Evolutionary conservation across 768 basidiomycete species (phyloP).

Genomic region (Gautieria morchelliformis): DNA sequence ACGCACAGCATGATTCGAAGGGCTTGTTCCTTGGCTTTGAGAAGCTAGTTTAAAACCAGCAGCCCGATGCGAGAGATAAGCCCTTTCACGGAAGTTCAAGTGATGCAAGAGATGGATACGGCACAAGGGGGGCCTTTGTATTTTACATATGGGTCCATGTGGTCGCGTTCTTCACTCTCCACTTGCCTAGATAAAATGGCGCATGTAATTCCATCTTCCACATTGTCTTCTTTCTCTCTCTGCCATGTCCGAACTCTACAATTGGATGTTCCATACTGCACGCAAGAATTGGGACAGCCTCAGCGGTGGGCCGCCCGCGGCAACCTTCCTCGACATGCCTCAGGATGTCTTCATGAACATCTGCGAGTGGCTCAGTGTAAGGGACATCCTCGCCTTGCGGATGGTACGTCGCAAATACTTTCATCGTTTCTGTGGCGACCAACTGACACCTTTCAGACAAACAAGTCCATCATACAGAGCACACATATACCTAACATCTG

Average conservation of each 20-base stretch:
- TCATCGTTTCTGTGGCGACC: background rate
- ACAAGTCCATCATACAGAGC: background rate
- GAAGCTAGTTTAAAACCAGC: no score
- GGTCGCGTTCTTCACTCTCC: background rate
- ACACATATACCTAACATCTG: constrained; percentile 1
- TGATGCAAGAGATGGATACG: no score
- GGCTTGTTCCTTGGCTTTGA: no score
- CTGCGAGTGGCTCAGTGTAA: constrained; percentile 1
- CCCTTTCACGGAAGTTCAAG: no score
- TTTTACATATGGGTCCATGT: background rate
- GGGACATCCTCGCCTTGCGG: constrained; percentile 6
- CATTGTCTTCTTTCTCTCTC: background rate
- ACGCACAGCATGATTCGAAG: no score
- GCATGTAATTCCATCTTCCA: background rate
- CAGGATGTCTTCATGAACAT: constrained; percentile 3
- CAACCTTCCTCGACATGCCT: background rate
- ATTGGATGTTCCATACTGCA: background rate
- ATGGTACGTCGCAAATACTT: background rate
- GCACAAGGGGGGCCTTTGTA: background rate
- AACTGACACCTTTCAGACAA: background rate
- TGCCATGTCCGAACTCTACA: background rate
- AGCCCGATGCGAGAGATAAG: no score
- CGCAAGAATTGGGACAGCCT: background rate
- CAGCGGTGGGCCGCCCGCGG: background rate
- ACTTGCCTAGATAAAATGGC: background rate